Percentiles rank a stretch among this genome's conserved stretches.
Conservation (phyloP, 768 basidiomycete species). For the Tricholoma bakamatsutake region DNA sequence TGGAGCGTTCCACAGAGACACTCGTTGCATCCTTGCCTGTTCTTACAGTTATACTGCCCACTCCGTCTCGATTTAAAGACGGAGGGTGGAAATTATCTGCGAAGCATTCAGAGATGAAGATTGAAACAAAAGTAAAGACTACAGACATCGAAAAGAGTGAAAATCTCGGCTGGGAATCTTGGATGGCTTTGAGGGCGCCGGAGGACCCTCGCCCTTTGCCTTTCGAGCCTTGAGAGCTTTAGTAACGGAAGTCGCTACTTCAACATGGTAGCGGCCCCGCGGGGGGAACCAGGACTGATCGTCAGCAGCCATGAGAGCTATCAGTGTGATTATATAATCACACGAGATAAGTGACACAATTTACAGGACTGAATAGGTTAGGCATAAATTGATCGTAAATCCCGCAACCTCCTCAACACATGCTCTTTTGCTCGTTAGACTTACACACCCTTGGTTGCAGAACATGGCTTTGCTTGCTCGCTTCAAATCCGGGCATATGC, state of each 20-base stretch:
- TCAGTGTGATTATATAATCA: too few relatives aligned
- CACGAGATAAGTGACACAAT: too few relatives aligned
- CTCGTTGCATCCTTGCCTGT: constrained; percentile 44
- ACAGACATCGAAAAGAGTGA: constrained; percentile 73
- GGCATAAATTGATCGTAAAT: not conserved
- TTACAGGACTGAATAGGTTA: not conserved
- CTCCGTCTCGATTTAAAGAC: constrained; percentile 58
- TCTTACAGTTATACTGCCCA: constrained; percentile 61
- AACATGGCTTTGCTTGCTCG: too few relatives aligned
- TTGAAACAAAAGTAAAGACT: not conserved
- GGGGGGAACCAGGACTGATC: constrained; percentile 51
- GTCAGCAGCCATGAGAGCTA: constrained; percentile 34
- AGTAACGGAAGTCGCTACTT: constrained; percentile 56
- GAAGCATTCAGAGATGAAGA: not conserved
- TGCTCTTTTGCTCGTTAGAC: too few relatives aligned
- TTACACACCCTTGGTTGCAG: too few relatives aligned
- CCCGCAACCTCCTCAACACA: too few relatives aligned
- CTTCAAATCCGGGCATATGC: not conserved
- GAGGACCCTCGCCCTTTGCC: constrained; percentile 43
- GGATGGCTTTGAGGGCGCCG: constrained; percentile 27
- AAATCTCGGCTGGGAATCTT: constrained; percentile 61
- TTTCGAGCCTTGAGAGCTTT: constrained; percentile 67
- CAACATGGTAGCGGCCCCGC: constrained; percentile 52
- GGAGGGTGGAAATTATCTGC: constrained; percentile 75
- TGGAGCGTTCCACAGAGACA: constrained; percentile 61